These are phyloP conservation scores for Albugo candida DNA, from an alignment of 352 stramenopile genomes.

Conservation along the genomic window DNA sequence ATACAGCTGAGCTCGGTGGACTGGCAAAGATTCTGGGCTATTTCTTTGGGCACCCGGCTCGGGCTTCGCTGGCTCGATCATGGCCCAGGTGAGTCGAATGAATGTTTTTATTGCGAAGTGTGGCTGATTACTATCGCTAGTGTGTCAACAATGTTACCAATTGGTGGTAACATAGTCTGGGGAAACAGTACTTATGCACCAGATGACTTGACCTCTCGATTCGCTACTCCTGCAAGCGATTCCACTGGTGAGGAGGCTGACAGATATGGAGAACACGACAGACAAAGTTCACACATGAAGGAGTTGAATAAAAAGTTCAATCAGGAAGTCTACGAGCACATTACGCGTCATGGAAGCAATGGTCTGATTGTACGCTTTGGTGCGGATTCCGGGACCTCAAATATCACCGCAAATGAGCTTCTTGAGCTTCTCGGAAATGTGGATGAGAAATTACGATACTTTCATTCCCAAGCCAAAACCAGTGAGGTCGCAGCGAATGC, in stretches of 20 bases:
- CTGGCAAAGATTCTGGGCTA: slow-evolving; percentile 73
- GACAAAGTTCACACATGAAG: slow-evolving; percentile 1
- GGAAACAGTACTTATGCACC: slow-evolving; percentile 26
- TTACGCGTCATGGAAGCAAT: slow-evolving; percentile 23
- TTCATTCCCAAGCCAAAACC: slow-evolving; percentile 7
- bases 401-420: slow-evolving; percentile 39
- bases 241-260: slow-evolving; percentile 6
- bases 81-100: slow-evolving; percentile 15
- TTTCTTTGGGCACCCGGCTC: slow-evolving; percentile 40
- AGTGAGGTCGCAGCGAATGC: slow-evolving; percentile 30
- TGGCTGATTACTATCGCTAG: slow-evolving; percentile 10
- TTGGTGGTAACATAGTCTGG: slow-evolving; percentile 84
- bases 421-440: slow-evolving; percentile 22
- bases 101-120: not conserved
- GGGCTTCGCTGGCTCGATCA: slow-evolving; percentile 34
- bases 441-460: not conserved
- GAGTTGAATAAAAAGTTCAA: too few species aligned
- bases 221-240: slow-evolving; percentile 18
- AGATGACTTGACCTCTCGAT: slow-evolving; percentile 42
- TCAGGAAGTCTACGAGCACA: slow-evolving; percentile 15
- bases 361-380: slow-evolving; percentile 33
- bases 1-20: slow-evolving; percentile 79
- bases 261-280: slow-evolving; percentile 8
- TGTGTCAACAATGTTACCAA: slow-evolving; percentile 84
- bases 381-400: slow-evolving; percentile 20